Percentiles rank a stretch among this genome's conserved stretches.
These are phyloP conservation scores for Canavalia ensiformis DNA, from an alignment of 306 rosid species.

Conservation along the genomic window DNA sequence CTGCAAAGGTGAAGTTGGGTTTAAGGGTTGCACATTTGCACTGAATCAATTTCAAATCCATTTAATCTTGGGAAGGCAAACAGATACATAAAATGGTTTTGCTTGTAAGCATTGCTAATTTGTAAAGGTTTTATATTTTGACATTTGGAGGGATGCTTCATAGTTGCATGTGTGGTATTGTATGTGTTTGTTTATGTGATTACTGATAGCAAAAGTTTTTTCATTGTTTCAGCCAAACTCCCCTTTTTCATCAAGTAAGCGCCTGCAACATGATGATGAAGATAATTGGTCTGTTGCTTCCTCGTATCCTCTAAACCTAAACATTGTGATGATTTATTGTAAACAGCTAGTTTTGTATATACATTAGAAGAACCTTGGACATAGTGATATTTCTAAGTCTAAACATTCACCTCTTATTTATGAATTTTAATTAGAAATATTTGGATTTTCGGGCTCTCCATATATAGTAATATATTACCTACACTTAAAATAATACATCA, in stretches of 20 bases:
- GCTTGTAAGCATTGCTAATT: constrained; percentile 17
- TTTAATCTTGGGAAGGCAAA: constrained; percentile 23
- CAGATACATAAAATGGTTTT: not conserved
- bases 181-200: not conserved
- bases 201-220: constrained; percentile 27
- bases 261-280: constrained; percentile 74
- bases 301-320: constrained; percentile 82
- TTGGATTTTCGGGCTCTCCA: constrained; percentile 3
- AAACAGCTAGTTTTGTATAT: constrained; percentile 13
- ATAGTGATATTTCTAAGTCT: not conserved
- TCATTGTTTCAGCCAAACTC: constrained; percentile 71
- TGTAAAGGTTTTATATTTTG: constrained; percentile 19
- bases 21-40: not conserved
- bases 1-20: not conserved
- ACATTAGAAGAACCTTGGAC: constrained; percentile 12
- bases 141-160: not conserved
- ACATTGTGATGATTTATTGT: constrained; percentile 40
- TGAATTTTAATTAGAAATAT: constrained; percentile 1
- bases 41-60: constrained; percentile 9
- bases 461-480: not conserved
- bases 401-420: constrained; percentile 1
- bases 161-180: constrained; percentile 1
- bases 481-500: not conserved
- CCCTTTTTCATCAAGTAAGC: constrained; percentile 69
- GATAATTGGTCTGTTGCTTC: constrained; percentile 87